These are phyloP conservation scores for Paracamarosporium sp. DNA, from an alignment of 2,329 filamentous ascomycete species.

Conservation along the genomic window DNA sequence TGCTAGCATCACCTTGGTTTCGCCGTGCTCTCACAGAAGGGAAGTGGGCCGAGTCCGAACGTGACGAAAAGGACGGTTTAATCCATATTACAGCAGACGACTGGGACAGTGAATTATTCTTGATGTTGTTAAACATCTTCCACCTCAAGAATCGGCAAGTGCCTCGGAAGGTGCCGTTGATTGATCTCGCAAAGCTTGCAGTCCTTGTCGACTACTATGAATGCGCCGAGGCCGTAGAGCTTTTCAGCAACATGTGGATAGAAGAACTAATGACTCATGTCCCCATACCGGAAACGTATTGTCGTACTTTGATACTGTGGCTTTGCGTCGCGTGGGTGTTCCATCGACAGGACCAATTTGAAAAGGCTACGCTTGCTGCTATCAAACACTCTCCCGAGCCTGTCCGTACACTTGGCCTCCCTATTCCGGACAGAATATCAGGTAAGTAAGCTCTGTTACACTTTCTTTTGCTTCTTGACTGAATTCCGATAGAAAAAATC, in stretches of 20 bases:
- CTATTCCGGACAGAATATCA: background rate
- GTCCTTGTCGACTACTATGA: conserved; percentile 52
- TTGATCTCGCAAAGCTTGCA: conserved; percentile 54
- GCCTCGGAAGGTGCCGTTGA: conserved; percentile 46
- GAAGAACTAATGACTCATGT: conserved; percentile 17
- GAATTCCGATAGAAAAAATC: background rate
- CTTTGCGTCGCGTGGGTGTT: conserved; percentile 30
- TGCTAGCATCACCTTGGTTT: conserved; percentile 8
- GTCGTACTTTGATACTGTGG: conserved; percentile 28
- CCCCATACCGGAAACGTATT: conserved; percentile 12
- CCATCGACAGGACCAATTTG: conserved; percentile 13
- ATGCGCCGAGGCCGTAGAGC: conserved; percentile 52
- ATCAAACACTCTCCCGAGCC: conserved; percentile 7
- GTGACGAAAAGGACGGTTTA: conserved; percentile 7
- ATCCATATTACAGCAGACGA: conserved; percentile 17
- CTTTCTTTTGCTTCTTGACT: background rate
- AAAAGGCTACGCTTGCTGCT: conserved; percentile 10
- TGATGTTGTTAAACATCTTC: conserved; percentile 54
- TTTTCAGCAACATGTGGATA: conserved; percentile 53
- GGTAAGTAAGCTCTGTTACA: background rate
- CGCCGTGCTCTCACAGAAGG: background rate
- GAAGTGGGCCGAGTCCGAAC: background rate
- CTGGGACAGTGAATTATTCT: conserved; percentile 49
- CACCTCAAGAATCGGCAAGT: conserved; percentile 53
- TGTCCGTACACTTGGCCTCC: conserved; percentile 6